Base-by-base conservation (phyloP, 495 filamentous ascomycete genomes). In the Aspergillus steynii region DNA sequence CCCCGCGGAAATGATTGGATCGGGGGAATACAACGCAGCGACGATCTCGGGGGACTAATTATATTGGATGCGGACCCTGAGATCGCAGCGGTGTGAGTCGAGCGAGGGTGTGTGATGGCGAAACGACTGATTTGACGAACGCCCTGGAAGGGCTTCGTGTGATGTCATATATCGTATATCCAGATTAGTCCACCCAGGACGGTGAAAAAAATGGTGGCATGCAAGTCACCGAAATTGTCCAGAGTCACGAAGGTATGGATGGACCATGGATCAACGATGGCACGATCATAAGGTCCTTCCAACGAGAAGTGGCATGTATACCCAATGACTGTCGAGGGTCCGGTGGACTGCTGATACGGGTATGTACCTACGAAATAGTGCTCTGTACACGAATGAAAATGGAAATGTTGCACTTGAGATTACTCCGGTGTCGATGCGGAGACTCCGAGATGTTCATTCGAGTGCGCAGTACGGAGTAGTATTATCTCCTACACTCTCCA, bases 21-120 rank as follows among this genome's bases (percentile, higher is more conserved):
- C 61, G 63, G 55, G 56, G 55, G 32, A 55, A 58, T 63, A 69
- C 66, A 69, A 66, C 66, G 56, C 61, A 69, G 63, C 66, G 62
- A 59, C 28, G 61, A 68, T 64, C 65, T 20, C 20, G 20, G 20
- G 20, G 20, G 20, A 20, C 20, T 20, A 20, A 20, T 20, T 64
- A 59, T 67, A 15, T 49, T 29, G n/a, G 49, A 28, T 64, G 65
- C 65, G 65, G 65, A 68, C 62, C 65, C 56, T 55, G 32, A 62
- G 65, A 68, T 68, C 62, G 59, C 50, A 53, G 61, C 60, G 42
- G 53, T 55, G 34, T 10, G 53, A 50, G 57, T 28, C 47, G 34
- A n/a, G 15, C 47, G n/a, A 49, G 47, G 9, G 42, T 8, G 15
- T 46, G 42, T 20, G 20, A 20, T 20, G 20, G 20, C 20, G 20